Evolutionary conservation across 768 basidiomycete genomes (phyloP), one percentile per base, ranked within the genome.

Genomic region (Hemileccinum impolitum): DNA sequence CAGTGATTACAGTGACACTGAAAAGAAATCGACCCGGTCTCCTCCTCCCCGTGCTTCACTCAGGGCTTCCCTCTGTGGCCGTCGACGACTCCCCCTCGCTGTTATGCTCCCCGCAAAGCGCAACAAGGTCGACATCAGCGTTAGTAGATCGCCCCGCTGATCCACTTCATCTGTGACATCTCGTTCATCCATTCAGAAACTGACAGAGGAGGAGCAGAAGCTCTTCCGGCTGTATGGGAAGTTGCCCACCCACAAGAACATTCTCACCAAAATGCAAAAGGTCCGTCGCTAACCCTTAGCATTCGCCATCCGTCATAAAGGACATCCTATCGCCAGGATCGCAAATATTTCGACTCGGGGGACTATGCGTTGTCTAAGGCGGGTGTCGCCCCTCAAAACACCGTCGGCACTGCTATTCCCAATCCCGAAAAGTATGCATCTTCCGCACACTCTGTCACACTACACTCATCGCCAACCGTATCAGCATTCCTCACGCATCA

Each of bases 331-430:
- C 19, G 45, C 32, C 58, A 97, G 94, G 95, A 99, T 65, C 90
- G 96, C 62, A 98, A 98, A 72, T 99, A 93, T 74, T 99, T 99
- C 69, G 96, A 98, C 72, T 98, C 95, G 48, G 96, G 96, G 50
- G 96, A 99, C 69, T 98, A 98, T 64, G 94, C 94, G 26, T 76
- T 99, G 57, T 93, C 92, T 43, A 97, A 98, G 70, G 96, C 96
- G 3, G 89, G 96, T 23, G 85, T 87, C 40, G 78, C 86, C n/a
- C 85, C 90, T 41, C 90, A 91, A 67, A 89, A 78, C 55, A 78
- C 82, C 3, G 92, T 97, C 47, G 96, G 96, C 25, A 98, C 94
- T 9, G 90, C 93, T 31, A 97, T 97, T 57, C 95, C 96, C n/a
- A 94, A 90, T 69, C 94, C 96, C 25, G 91, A 97, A 72, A 91